Percentiles rank a stretch among this genome's conserved stretches.
Evolutionary conservation across 768 basidiomycete genomes (phyloP).

Genomic region (Boletus patriciae): DNA sequence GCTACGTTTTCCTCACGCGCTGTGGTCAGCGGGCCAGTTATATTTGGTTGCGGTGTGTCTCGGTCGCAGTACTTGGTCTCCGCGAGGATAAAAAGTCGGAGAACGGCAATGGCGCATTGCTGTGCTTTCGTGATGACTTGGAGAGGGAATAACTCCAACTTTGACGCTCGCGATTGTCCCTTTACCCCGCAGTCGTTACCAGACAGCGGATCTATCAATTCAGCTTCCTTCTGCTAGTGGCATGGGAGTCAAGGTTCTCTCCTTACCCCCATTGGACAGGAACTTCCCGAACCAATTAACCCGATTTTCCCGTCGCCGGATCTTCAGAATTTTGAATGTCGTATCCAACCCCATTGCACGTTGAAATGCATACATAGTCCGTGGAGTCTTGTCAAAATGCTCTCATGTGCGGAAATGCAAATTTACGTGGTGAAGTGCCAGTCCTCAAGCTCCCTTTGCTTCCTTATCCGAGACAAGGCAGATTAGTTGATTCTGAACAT

Average conservation of each 20-base stretch:
- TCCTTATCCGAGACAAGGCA: constrained; percentile 25
- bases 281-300: constrained; percentile 13
- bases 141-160: neutral
- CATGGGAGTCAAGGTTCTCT: neutral
- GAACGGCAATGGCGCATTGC: neutral
- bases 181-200: constrained; percentile 16
- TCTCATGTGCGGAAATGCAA: constrained; percentile 16
- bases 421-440: constrained; percentile 24
- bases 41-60: constrained; percentile 12
- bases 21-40: constrained; percentile 5
- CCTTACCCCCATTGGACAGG: constrained; percentile 18
- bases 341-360: neutral
- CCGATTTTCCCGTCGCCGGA: constrained; percentile 26
- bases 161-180: neutral
- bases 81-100: neutral
- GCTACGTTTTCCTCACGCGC: neutral
- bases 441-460: constrained; percentile 7
- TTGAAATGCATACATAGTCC: constrained; percentile 9
- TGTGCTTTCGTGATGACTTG: neutral
- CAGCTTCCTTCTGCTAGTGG: constrained; percentile 3
- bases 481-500: constrained; percentile 24
- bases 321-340: constrained; percentile 18
- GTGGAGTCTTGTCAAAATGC: constrained; percentile 8
- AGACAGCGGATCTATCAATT: constrained; percentile 1
- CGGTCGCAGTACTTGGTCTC: neutral